A percentile compares a stretch with the other conserved stretches of the same genome.
Conservation (phyloP, 2,329 filamentous ascomycete species). For the Mycocentrospora acerina region DNA sequence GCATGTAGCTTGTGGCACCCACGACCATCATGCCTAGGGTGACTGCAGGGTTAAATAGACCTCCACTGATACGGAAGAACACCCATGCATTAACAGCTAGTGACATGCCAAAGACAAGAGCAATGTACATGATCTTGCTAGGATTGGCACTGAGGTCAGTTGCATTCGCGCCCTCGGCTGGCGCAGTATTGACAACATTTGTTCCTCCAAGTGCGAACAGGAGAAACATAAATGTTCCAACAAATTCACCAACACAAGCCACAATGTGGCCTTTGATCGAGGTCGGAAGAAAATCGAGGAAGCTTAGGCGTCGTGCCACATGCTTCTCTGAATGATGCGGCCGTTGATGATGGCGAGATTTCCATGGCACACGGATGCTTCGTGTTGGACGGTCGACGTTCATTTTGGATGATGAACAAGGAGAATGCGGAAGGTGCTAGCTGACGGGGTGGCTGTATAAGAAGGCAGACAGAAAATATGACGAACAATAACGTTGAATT, state of each 20-base stretch:
- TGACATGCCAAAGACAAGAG: conserved; percentile 40
- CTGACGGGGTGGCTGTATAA: no score
- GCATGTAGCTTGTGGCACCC: conserved; percentile 46
- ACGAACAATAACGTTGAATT: no score
- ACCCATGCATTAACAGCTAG: conserved; percentile 45
- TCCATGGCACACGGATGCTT: conserved; percentile 8
- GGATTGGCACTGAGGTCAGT: conserved; percentile 17
- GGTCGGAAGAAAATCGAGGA: conserved; percentile 8
- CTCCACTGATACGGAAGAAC: conserved; percentile 43
- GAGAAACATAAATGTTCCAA: conserved; percentile 45
- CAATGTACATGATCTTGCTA: conserved; percentile 36
- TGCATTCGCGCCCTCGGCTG: conserved; percentile 16
- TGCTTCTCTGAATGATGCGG: conserved; percentile 4
- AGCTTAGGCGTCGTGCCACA: conserved; percentile 3
- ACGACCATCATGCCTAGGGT: conserved; percentile 24
- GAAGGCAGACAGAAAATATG: no score
- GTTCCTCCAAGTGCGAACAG: conserved; percentile 45
- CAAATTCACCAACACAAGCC: conserved; percentile 39
- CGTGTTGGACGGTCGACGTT: conserved; percentile 12
- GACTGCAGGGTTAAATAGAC: conserved; percentile 45
- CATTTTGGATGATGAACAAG: no score
- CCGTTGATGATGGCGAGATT: conserved; percentile 3
- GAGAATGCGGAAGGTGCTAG: no score
- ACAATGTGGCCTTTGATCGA: conserved; percentile 8
- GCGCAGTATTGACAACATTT: conserved; percentile 37